Base-by-base conservation (phyloP, 2,329 filamentous ascomycete species). In the Cylindrodendrum hubeiense region DNA sequence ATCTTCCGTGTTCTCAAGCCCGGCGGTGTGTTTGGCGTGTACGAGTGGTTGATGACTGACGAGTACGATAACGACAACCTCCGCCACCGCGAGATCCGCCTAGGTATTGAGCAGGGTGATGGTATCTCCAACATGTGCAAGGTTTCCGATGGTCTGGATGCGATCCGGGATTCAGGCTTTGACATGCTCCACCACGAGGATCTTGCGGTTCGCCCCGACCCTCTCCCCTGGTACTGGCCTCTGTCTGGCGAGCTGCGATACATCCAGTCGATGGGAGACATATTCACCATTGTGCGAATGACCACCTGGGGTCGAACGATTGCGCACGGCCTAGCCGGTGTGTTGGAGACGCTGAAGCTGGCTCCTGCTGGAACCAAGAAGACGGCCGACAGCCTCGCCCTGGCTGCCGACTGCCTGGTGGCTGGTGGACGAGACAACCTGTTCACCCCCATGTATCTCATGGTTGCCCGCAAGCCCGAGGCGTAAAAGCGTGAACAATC, bases 21-120 rank as follows among this genome's bases (percentile, higher is more conserved):
- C 21, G 96, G 96, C 66, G 95, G 96, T 79, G 86, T 94, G 55
- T 99, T 98, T 75, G 96, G 95, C 78, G 95, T 98, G 56, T 99
- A 98, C 83, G 96, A 99, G 82, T 98, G 96, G 96, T 86, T 98
- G 77, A 98, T 99, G 96, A 98, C 95, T 7, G 95, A 98, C 68
- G 85, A 91, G 24, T 99, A 98, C 82, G 92, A 98, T 83, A 95
- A 97, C 79, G 86, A 92, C 66, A 94, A 98, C 86, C 81, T 93
- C 1, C 86, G 90, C 75, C 96, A 98, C 84, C 92, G 94, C 71
- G 89, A 93, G 79, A 96, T 98, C 77, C 93, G 96, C 69, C 90
- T 98, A 19, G 95, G 92, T 69, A 99, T 99, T 71, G 96, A 99
- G 85, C 91, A 94, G 78, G 96, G 96, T 76, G 92, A 98, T 77